phyloP scores from a whole-genome alignment of 2,329 filamentous ascomycete species.

The Neonectria coccinea region DNA sequence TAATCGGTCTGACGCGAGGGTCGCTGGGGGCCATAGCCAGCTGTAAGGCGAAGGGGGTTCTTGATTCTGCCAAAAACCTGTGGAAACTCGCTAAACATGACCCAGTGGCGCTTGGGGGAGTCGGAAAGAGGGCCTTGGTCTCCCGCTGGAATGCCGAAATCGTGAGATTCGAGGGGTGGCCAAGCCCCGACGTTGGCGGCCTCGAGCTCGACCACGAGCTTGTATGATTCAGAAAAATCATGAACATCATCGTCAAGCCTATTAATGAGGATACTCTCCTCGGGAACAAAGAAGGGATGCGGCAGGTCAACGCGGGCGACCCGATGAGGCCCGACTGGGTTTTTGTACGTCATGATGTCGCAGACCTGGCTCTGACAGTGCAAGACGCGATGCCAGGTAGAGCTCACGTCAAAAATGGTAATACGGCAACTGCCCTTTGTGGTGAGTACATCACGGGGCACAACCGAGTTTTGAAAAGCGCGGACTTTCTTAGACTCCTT shows the following conservation, averaged over 20 bases:
- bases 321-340: constrained; percentile 58
- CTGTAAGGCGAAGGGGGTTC: constrained; percentile 49
- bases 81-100: constrained; percentile 56
- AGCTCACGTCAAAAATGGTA: constrained; percentile 51
- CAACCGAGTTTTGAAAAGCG: constrained; percentile 43
- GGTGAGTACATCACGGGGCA: constrained; percentile 47
- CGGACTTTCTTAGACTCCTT: constrained; percentile 57
- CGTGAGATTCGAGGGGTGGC: constrained; percentile 62
- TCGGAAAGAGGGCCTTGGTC: constrained; percentile 36
- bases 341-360: constrained; percentile 63
- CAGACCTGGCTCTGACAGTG: constrained; percentile 68
- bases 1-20: constrained; percentile 55
- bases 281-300: constrained; percentile 64
- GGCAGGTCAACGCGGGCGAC: constrained; percentile 62
- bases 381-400: constrained; percentile 56
- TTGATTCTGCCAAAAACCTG: constrained; percentile 58
- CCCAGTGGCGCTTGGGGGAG: constrained; percentile 49
- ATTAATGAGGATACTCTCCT: constrained; percentile 63
- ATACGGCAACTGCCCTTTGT: constrained; percentile 54
- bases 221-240: constrained; percentile 63
- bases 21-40: constrained; percentile 41
- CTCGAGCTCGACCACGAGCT: constrained; percentile 64
- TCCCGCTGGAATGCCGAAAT: constrained; percentile 46
- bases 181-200: constrained; percentile 62
- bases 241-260: constrained; percentile 60